These are phyloP conservation scores for Saccharomycopsis sp. DNA, from an alignment of 805 yeast species.

Conservation along the genomic window DNA sequence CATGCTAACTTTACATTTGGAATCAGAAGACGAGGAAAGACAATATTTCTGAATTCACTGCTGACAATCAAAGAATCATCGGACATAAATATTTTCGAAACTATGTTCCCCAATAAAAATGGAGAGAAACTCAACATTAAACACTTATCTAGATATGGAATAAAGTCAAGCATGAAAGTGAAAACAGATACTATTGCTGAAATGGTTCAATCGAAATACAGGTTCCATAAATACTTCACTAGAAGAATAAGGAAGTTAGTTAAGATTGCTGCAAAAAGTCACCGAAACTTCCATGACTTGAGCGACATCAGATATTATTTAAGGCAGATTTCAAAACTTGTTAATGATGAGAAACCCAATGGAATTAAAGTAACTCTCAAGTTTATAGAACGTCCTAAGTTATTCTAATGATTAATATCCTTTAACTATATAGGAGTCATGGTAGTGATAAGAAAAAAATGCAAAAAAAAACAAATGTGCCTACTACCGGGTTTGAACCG, in stretches of 20 bases:
- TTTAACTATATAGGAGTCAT: not conserved
- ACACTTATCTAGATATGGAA: not conserved
- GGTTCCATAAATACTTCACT: not conserved
- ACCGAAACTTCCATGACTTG: not conserved
- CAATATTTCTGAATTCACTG: not conserved
- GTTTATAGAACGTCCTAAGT: not conserved
- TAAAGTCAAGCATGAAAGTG: not conserved
- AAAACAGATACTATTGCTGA: not conserved
- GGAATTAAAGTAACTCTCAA: not conserved
- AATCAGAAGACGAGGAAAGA: not conserved
- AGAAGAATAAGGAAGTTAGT: not conserved
- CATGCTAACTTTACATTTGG: not conserved
- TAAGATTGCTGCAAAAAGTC: not conserved
- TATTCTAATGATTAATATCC: not conserved
- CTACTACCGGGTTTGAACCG: slow-evolving; percentile 52
- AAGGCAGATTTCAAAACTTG: not conserved
- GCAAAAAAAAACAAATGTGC: slow-evolving; percentile 29
- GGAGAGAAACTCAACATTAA: not conserved
- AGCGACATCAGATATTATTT: not conserved
- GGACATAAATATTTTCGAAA: not conserved
- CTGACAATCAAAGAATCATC: not conserved
- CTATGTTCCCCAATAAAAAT: not conserved
- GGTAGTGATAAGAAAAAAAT: too few relatives aligned
- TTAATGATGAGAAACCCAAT: not conserved
- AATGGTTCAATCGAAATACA: not conserved